These are phyloP conservation scores for Suhomyces maxii DNA, from an alignment of 1,139 yeast genomes.

Conservation along the genomic window DNA sequence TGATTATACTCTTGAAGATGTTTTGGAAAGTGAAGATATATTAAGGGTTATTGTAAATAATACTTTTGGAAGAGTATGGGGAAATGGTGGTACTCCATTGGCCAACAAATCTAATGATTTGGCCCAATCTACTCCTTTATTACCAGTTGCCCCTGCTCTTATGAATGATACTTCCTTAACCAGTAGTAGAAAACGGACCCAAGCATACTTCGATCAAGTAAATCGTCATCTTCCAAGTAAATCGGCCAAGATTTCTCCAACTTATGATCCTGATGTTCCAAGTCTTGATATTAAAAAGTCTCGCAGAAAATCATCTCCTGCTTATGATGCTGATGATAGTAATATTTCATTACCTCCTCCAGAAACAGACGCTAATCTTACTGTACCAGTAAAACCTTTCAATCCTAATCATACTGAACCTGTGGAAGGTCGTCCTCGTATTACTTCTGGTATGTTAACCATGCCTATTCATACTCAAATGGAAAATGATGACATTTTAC, in stretches of 20 bases:
- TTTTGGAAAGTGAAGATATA: constrained; percentile 56
- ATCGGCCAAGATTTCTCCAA: constrained; percentile 7
- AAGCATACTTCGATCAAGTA: constrained; percentile 29
- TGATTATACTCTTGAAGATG: constrained; percentile 63
- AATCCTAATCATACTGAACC: constrained; percentile 12
- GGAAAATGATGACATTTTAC: constrained; percentile 9
- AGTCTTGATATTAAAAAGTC: constrained; percentile 10
- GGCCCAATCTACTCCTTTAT: constrained; percentile 13
- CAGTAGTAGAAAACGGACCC: constrained; percentile 23
- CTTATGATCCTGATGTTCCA: constrained; percentile 7
- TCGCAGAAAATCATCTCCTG: constrained; percentile 7
- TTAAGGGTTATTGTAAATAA: constrained; percentile 55
- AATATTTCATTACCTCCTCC: constrained; percentile 40
- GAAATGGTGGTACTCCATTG: constrained; percentile 5
- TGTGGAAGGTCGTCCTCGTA: constrained; percentile 40
- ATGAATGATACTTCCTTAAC: constrained; percentile 12
- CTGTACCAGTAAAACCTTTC: constrained; percentile 25
- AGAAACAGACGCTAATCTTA: constrained; percentile 19
- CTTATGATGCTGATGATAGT: constrained; percentile 17
- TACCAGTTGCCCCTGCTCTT: constrained; percentile 14
- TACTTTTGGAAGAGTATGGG: constrained; percentile 7
- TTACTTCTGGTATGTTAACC: constrained; percentile 67
- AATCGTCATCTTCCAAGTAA: constrained; percentile 31
- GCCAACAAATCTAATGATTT: constrained; percentile 9
- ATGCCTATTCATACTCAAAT: constrained; percentile 25